Base-by-base conservation (phyloP, 768 basidiomycete genomes). In the Exsudoporus frostii region DNA sequence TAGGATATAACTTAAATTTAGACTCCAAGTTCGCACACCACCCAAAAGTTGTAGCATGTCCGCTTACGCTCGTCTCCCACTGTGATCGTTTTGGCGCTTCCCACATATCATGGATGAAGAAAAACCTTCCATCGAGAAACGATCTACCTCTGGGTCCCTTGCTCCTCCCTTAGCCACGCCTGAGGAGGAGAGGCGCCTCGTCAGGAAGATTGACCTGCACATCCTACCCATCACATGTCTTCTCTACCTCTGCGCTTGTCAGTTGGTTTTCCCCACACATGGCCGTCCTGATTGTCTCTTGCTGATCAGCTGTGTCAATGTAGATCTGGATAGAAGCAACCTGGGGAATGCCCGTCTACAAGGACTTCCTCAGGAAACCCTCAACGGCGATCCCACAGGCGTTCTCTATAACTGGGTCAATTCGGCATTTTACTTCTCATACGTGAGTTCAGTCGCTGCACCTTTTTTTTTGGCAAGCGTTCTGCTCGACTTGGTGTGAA, bases 331-430 rank as follows among this genome's bases (percentile, higher is more conserved):
- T 62, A 79, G 90, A 54, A 83, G 82, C 6, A 90, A 91, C 59
- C 65, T 90, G 36, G 89, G 89, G 10, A 91, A 91, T 65, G 90
- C 90, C 24, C 79, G 88, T 52, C 71, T 90, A 19, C 86, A 87
- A 71, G 84, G 86, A n/a, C 73, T 92, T 4, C 78, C 84, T 7
- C 68, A 83, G 32, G 85, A 90, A 59, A 71, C 74, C 10, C 79
- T 91, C 9, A 73, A 76, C 8, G 87, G 88, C 7, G 89, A 90
- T 64, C 78, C 78, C 2, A 82, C 80, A 0, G 88, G 89, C 1
- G 55, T 73, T 30, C 74, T 82, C 17, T 90, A 82, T 63, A 82
- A 87, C 64, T 90, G 88, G 89, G 71, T 86, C 38, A 86, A 80
- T 59, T 88, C 88, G 1, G 77, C 76, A 6, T 92, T 91, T 71